Conservation (phyloP, 371 early-diverging fungal genomes). For the Massospora cicadina region DNA sequence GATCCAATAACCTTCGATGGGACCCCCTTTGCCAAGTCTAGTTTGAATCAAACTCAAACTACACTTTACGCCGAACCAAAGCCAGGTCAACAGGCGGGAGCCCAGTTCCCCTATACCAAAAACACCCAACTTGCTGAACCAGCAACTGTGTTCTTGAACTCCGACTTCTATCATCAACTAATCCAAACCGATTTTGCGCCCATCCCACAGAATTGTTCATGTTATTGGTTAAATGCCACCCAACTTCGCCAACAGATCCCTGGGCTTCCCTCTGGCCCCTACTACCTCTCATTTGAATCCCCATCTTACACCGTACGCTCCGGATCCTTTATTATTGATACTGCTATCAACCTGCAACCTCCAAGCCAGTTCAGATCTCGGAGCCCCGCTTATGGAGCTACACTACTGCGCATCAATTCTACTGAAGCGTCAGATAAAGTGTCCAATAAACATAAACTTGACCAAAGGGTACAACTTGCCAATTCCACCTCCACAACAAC, state of each 20-base stretch:
- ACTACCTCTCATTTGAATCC: neutral
- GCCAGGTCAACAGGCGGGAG: neutral
- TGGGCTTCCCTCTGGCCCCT: neutral
- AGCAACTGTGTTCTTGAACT: neutral
- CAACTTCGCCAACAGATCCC: neutral
- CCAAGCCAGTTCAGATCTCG: too few species aligned
- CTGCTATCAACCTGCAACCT: neutral
- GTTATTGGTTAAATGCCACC: constrained; percentile 2
- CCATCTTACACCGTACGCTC: neutral
- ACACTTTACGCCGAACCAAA: neutral
- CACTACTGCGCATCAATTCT: too few species aligned
- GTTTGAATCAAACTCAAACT: neutral
- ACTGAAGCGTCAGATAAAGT: too few species aligned
- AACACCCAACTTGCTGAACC: neutral
- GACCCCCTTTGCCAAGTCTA: neutral
- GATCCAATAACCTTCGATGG: constrained; percentile 4
- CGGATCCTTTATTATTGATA: neutral
- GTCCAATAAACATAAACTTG: too few species aligned
- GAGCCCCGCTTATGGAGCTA: too few species aligned
- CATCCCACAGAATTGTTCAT: neutral
- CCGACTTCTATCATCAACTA: too few species aligned
- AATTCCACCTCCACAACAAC: too few species aligned
- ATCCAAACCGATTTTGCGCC: neutral
- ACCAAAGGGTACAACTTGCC: too few species aligned
- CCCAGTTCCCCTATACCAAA: neutral